Conservation (phyloP, 371 early-diverging fungal species). For the Choanephora cucurbitarum region DNA sequence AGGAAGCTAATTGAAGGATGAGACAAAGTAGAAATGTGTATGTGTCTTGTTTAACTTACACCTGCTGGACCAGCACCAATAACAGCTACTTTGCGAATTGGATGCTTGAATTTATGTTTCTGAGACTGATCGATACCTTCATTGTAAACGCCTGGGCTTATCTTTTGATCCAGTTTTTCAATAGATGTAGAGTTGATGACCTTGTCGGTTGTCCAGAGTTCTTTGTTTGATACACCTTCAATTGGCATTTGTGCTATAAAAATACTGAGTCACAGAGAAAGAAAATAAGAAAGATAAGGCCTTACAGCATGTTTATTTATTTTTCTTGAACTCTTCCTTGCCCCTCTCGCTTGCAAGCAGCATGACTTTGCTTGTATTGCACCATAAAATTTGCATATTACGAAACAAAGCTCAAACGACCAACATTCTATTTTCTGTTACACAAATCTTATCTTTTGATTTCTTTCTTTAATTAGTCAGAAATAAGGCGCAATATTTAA, state of each 20-base stretch:
- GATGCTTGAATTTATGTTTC: constrained; percentile 7
- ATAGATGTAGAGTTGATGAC: not conserved
- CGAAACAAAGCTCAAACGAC: constrained; percentile 1
- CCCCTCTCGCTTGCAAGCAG: too few species aligned
- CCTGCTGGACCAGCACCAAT: constrained; percentile 51
- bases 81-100: constrained; percentile 36
- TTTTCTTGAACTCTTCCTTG: too few species aligned
- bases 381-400: constrained; percentile 1
- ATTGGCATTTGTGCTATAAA: constrained; percentile 14
- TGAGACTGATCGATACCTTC: not conserved
- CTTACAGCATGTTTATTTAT: too few species aligned
- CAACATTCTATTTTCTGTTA: too few species aligned
- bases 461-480: not conserved
- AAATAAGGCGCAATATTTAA: too few species aligned
- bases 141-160: not conserved
- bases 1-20: constrained; percentile 19
- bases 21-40: too few species aligned
- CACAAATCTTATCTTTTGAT: not conserved
- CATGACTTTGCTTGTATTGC: too few species aligned
- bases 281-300: too few species aligned
- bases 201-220: constrained; percentile 15
- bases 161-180: too few species aligned
- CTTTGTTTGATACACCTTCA: constrained; percentile 13
- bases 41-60: constrained; percentile 14
- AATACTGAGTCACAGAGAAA: too few species aligned